A percentile compares a stretch with the other conserved stretches of the same genome.
These are phyloP conservation scores for Dunaliella sp. DNA, from an alignment of 139 green algal genomes.

Conservation along the genomic window DNA sequence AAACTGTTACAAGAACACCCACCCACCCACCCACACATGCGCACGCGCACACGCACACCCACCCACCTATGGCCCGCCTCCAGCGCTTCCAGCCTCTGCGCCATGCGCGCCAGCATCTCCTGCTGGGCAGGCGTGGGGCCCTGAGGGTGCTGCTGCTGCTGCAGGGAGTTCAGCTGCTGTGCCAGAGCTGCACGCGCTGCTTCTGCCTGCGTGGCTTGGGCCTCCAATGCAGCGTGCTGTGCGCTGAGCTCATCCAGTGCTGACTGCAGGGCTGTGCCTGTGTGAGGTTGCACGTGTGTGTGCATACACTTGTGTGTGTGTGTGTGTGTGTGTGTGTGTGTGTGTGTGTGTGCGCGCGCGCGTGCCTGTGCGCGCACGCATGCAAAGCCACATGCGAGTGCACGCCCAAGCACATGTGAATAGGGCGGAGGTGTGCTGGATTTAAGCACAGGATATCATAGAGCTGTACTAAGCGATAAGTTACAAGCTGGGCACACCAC, in stretches of 20 bases:
- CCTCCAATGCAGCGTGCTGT: neutral
- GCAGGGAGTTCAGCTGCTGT: neutral
- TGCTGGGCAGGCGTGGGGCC: neutral
- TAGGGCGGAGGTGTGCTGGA: too few relatives aligned
- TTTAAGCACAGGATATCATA: too few relatives aligned
- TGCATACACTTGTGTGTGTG: neutral
- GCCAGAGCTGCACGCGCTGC: conserved; percentile 1
- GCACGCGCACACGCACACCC: neutral
- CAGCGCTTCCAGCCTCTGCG: conserved; percentile 13
- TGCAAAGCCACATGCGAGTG: too few relatives aligned
- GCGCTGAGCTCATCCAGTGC: neutral
- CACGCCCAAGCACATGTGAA: too few relatives aligned
- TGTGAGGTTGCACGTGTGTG: neutral
- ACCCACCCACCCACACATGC: neutral
- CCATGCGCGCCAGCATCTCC: conserved; percentile 18
- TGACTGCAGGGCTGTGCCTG: neutral
- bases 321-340: neutral
- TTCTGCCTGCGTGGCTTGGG: conserved; percentile 7
- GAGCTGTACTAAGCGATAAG: too few relatives aligned
- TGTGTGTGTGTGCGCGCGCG: neutral
- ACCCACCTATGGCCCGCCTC: conserved; percentile 18
- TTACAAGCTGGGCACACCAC: too few relatives aligned
- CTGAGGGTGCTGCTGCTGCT: neutral
- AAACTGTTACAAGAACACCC: too few relatives aligned
- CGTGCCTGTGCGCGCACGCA: neutral